phyloP scores from a whole-genome alignment of 129 eudicot species.

The Escallonia rubra region DNA sequence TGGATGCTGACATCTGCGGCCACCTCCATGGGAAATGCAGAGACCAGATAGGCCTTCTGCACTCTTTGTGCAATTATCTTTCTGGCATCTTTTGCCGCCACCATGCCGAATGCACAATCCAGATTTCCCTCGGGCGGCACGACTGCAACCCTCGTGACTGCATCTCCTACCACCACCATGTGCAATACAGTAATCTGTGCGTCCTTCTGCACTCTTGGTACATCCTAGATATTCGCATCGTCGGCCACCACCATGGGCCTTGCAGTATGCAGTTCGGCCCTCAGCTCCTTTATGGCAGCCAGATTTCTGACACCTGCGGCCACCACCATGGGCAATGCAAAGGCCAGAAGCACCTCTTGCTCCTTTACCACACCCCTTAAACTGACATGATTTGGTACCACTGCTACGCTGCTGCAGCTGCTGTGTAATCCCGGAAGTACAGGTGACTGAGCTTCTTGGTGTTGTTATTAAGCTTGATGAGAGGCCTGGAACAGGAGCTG shows the following conservation, averaged over 20 bases:
- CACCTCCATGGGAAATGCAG: conserved; percentile 86
- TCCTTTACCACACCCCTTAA: conserved; percentile 52
- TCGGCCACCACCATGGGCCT: conserved; percentile 85
- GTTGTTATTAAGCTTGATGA: conserved; percentile 55
- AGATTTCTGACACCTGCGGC: conserved; percentile 67
- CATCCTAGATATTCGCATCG: conserved; percentile 72
- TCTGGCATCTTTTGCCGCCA: conserved; percentile 79
- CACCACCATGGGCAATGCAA: conserved; percentile 82
- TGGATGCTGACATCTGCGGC: conserved; percentile 64
- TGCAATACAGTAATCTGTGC: conserved; percentile 72
- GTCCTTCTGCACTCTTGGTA: conserved; percentile 85
- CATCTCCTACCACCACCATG: conserved; percentile 88
- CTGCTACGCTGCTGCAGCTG: conserved; percentile 35
- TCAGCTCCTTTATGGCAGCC: conserved; percentile 81
- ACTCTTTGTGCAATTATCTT: conserved; percentile 59
- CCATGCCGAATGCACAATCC: conserved; percentile 83
- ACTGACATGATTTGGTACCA: conserved; percentile 51
- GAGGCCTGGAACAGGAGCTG: conserved; percentile 29
- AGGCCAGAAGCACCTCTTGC: conserved; percentile 72
- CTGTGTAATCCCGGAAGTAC: conserved; percentile 54
- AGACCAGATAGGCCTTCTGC: conserved; percentile 88
- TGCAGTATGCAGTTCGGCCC: conserved; percentile 82
- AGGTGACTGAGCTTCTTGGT: conserved; percentile 68
- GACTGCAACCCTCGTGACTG: conserved; percentile 53
- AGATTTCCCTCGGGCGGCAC: conserved; percentile 71